Evolutionary conservation across 2,329 filamentous ascomycete genomes (phyloP), one percentile per base, ranked within the genome.

Genomic region (Juglanconis oblonga): DNA sequence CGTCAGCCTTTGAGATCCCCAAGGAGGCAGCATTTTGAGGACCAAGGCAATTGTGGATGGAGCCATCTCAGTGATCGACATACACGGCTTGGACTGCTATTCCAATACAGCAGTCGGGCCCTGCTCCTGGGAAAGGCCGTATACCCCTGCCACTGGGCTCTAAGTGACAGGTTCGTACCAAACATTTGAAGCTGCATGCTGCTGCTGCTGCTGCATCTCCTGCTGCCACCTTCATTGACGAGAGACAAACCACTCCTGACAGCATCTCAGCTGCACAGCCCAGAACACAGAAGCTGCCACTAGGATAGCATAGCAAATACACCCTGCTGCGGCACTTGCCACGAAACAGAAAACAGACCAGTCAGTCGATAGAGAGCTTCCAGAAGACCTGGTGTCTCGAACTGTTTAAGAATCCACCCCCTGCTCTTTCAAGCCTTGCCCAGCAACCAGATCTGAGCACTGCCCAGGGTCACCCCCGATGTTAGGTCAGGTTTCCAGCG

Each of bases 111-210:
- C 55, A 47, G 58, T 52, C 57, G 33, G 51, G 53, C 49, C 55
- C 51, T 55, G 45, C 51, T 52, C 50, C 50, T 51, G 42, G 49
- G 36, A 51, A 58, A 51, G 45, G 61, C 56, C 49, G 48, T 57
- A 54, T 51, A 59, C 47, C 59, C 54, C 53, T 64, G 56, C 59
- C 59, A 57, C 59, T 58, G 53, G 57, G 59, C 52, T 57, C 29
- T 29, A 51, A 61, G 61, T 58, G 57, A 55, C 58, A 64, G 50
- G 63, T 60, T 58, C 59, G 52, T 58, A 60, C 59, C 62, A 60
- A 61, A 59, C 60, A 62, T 62, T 55, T 59, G 56, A 58, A 52
- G 57, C 57, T 53, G 62, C 59, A 59, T 62, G 50, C 61, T 61
- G 61, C 58, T 63, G 54, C 51, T 58, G 33, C 51, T 35, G 10